These are phyloP conservation scores for Euphorbia pulcherrima DNA, from an alignment of 345 rosid species.

Conservation along the genomic window DNA sequence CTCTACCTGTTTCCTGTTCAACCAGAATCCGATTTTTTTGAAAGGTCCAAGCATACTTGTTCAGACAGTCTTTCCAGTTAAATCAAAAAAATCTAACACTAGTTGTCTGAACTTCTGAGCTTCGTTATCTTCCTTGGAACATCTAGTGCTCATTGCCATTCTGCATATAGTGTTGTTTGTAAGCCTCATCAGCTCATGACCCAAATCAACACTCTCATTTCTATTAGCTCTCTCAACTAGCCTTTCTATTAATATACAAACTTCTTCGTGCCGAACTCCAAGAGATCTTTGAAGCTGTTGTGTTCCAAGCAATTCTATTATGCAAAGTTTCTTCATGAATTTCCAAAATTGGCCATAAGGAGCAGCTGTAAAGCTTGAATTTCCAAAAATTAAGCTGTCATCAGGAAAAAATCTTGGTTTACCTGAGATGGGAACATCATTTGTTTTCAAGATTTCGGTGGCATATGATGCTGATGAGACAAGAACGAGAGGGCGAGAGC, in stretches of 20 bases:
- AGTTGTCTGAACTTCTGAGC: conserved; percentile 1
- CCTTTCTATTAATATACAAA: conserved; percentile 3
- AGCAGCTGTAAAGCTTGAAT: conserved; percentile 2
- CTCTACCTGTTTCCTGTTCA: conserved; percentile 8
- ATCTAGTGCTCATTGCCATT: conserved; percentile 20
- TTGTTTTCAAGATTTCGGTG: conserved; percentile 26
- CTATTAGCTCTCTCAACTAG: conserved; percentile 13
- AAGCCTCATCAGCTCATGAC: conserved; percentile 1
- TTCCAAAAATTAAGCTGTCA: neutral
- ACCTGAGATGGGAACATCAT: conserved; percentile 14
- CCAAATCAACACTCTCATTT: conserved; percentile 20
- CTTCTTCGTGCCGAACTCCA: conserved; percentile 16
- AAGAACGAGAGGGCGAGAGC: conserved; percentile 22
- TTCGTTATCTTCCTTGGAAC: conserved; percentile 13
- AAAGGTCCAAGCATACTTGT: conserved; percentile 19
- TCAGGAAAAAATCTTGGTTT: neutral
- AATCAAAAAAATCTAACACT: neutral
- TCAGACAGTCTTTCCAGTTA: neutral
- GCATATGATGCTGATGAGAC: conserved; percentile 41
- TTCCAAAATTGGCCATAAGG: conserved; percentile 15
- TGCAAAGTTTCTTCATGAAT: conserved; percentile 25
- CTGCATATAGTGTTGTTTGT: conserved; percentile 26
- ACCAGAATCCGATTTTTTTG: conserved; percentile 24
- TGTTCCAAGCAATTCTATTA: conserved; percentile 19
- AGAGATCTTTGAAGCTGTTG: conserved; percentile 17